These are phyloP conservation scores for Ophiocordyceps sinensis DNA, from an alignment of 2,329 filamentous ascomycete genomes.

Conservation along the genomic window DNA sequence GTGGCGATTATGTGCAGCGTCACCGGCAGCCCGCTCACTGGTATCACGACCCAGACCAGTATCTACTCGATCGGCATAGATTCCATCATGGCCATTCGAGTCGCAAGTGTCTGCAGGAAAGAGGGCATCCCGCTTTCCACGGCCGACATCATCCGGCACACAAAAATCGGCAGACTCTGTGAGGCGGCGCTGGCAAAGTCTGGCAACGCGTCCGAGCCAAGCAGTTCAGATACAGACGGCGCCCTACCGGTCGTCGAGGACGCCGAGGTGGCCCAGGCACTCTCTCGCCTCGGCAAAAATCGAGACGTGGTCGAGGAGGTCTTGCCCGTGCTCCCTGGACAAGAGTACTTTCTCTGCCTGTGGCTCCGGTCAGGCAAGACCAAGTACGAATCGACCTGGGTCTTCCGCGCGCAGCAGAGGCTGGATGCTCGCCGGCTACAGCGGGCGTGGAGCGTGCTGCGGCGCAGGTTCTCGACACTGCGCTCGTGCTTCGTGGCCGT, in stretches of 20 bases:
- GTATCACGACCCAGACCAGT: background rate
- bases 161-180: background rate
- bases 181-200: background rate
- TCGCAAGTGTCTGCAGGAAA: background rate
- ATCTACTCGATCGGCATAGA: background rate
- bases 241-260: background rate
- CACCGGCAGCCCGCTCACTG: background rate
- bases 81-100: background rate
- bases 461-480: background rate
- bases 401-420: background rate
- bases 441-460: background rate
- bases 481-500: background rate
- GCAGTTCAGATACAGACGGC: background rate
- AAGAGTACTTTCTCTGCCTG: background rate
- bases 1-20: background rate
- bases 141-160: background rate
- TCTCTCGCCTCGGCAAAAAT: background rate
- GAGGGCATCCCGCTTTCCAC: background rate
- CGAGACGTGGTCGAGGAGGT: background rate
- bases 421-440: background rate
- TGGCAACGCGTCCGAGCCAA: too few relatives aligned
- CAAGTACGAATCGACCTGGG: background rate
- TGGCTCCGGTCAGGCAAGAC: background rate
- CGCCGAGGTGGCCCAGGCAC: background rate
- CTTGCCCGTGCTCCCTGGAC: background rate